phyloP scores from a whole-genome alignment of 768 basidiomycete species.

The Termitomyces sp. region DNA sequence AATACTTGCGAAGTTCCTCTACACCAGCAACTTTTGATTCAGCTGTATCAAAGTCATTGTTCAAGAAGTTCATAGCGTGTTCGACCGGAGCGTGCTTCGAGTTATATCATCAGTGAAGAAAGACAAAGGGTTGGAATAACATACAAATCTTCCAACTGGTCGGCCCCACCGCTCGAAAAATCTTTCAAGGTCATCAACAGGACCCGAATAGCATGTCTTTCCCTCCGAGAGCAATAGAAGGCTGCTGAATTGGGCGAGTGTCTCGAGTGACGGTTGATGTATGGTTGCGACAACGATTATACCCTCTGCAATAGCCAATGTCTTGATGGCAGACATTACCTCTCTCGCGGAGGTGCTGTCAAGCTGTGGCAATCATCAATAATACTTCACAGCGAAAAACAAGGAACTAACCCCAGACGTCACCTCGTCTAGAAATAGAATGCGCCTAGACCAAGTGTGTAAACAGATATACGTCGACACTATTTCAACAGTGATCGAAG shows the following conservation, averaged over 20 bases:
- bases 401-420: conserved; percentile 38
- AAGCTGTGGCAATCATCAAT: conserved; percentile 21
- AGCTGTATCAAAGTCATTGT: conserved; percentile 33
- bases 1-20: conserved; percentile 28
- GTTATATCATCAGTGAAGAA: conserved; percentile 15
- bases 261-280: conserved; percentile 62
- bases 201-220: conserved; percentile 34
- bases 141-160: conserved; percentile 30
- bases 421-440: conserved; percentile 60
- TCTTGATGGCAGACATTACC: conserved; percentile 37
- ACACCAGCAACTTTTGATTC: conserved; percentile 14
- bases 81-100: conserved; percentile 46
- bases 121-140: neutral
- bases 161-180: conserved; percentile 35
- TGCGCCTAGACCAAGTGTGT: conserved; percentile 24
- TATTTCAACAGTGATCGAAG: neutral
- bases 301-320: conserved; percentile 37
- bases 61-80: conserved; percentile 54
- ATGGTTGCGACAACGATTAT: conserved; percentile 61
- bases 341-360: conserved; percentile 42
- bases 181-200: conserved; percentile 31
- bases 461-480: neutral
- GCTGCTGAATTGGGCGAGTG: conserved; percentile 53
- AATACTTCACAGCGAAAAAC: neutral
- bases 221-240: conserved; percentile 55